phyloP scores from a whole-genome alignment of 352 stramenopile genomes.

The Halophytophthora polymorphica region DNA sequence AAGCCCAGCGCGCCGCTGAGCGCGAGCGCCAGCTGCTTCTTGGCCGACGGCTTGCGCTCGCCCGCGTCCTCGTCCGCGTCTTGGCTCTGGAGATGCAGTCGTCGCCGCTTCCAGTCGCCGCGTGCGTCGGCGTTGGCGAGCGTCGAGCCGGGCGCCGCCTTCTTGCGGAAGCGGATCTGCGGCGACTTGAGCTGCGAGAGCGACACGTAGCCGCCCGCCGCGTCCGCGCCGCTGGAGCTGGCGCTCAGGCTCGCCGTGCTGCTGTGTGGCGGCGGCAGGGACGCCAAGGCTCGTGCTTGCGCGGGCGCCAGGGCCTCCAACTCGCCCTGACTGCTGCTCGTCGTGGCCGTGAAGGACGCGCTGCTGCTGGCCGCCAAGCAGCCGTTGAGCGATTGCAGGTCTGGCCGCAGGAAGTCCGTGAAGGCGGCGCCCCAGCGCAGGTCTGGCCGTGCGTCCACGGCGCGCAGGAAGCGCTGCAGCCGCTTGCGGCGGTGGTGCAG shows the following conservation, averaged over 20 bases:
- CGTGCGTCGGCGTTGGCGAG: constrained; percentile 26
- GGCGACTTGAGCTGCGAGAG: constrained; percentile 71
- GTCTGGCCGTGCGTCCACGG: constrained; percentile 55
- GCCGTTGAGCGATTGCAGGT: constrained; percentile 37
- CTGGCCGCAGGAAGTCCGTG: constrained; percentile 57
- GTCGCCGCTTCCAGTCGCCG: constrained; percentile 56
- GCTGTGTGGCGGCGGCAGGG: constrained; percentile 19
- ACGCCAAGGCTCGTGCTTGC: constrained; percentile 13
- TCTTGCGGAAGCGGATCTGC: constrained; percentile 69
- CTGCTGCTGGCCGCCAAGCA: constrained; percentile 18
- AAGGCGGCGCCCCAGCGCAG: constrained; percentile 59
- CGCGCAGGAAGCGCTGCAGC: constrained; percentile 56
- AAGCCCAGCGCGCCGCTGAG: constrained; percentile 28
- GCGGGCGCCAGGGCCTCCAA: constrained; percentile 17
- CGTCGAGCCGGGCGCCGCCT: constrained; percentile 21
- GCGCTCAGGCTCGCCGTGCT: constrained; percentile 9
- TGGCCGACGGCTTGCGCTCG: constrained; percentile 22
- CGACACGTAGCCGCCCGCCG: constrained; percentile 66
- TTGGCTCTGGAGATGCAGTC: constrained; percentile 38
- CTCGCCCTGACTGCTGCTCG: constrained; percentile 20
- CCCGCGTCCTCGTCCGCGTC: constrained; percentile 26
- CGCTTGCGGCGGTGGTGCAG: constrained; percentile 64
- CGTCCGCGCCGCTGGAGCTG: constrained; percentile 26
- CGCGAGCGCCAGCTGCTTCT: constrained; percentile 29
- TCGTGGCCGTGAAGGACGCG: constrained; percentile 18